Evolutionary conservation across 2,329 filamentous ascomycete species (phyloP), one percentile per base, ranked within the genome.

Genomic region (Alternaria sp.): DNA sequence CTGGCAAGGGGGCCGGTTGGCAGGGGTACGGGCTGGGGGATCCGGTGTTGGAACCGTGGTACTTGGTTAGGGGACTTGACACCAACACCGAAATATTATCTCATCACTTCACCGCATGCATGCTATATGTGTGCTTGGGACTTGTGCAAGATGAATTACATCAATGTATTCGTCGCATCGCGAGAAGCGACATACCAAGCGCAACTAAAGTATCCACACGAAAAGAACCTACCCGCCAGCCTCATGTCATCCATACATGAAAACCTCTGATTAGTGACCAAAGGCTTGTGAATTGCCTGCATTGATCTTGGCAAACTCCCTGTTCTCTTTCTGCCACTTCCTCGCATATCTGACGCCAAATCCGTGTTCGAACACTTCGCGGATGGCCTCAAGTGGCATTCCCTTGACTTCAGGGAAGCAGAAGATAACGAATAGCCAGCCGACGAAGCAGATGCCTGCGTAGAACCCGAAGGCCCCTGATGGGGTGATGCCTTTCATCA

Each of bases 381-480:
- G 67, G 9, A 80, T 74, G 46, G 74, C 73, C 63, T 81, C 79
- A 7, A 80, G 68, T 5, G 77, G 77, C 69, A 80, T 72, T 1
- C 77, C 76, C 40, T 71, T 76, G 23, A 72, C 74, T 54, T 81
- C 78, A 2, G 79, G 79, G 62, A 77, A 81, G 70, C 77, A 80
- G 72, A 77, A 72, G 54, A 77, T 64, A 43, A 80, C 65, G 28
- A 76, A 75, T 2, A 80, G 45, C 74, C 77, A 81, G 6, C 78
- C 78, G 17, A 78, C 19, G 28, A 77, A 74, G 61, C 77, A 80
- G 49, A 81, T 77, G 0, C 68, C 76, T 4, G 73, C 73, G 62
- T 81, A 81, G 65, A 81, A 81, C 4, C 79, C 78, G 40, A 81
- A 80, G 2, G 78, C 76, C 0, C 79, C 78, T 12, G 69, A 75